phyloP scores from a whole-genome alignment of 2,329 filamentous ascomycete genomes.

The Cladosporium sp. region DNA sequence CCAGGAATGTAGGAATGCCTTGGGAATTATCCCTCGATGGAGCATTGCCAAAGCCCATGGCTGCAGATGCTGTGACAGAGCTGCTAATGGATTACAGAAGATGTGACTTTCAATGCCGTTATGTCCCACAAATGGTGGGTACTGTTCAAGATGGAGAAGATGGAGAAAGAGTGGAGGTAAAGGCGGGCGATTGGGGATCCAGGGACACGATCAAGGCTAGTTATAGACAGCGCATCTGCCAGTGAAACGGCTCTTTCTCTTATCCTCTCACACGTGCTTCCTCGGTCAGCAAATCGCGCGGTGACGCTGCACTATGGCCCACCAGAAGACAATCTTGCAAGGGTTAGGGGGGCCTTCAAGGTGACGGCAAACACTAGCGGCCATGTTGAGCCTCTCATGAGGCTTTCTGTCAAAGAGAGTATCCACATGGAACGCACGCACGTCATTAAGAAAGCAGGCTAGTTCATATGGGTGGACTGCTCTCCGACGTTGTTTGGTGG shows the following conservation, averaged over 20 bases:
- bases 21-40: constrained; percentile 27
- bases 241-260: background rate
- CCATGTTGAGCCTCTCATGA: constrained; percentile 6
- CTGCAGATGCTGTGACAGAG: background rate
- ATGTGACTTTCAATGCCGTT: background rate
- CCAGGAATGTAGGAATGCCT: constrained; percentile 54
- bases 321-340: background rate
- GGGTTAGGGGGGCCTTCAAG: background rate
- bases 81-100: background rate
- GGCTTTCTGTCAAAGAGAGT: background rate
- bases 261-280: background rate
- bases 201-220: background rate
- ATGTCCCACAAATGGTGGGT: background rate
- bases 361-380: constrained; percentile 9
- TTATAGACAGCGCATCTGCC: constrained; percentile 1
- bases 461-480: background rate
- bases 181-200: background rate
- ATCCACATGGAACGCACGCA: constrained; percentile 1
- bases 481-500: constrained; percentile 9
- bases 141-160: constrained; percentile 2
- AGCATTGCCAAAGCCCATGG: constrained; percentile 14
- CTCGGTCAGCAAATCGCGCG: background rate
- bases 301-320: background rate
- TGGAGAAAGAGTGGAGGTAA: constrained; percentile 6
- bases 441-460: background rate